A percentile compares a stretch with the other conserved stretches of the same genome.
phyloP scores from a whole-genome alignment of 768 basidiomycete genomes.

The Artomyces pyxidatus region DNA sequence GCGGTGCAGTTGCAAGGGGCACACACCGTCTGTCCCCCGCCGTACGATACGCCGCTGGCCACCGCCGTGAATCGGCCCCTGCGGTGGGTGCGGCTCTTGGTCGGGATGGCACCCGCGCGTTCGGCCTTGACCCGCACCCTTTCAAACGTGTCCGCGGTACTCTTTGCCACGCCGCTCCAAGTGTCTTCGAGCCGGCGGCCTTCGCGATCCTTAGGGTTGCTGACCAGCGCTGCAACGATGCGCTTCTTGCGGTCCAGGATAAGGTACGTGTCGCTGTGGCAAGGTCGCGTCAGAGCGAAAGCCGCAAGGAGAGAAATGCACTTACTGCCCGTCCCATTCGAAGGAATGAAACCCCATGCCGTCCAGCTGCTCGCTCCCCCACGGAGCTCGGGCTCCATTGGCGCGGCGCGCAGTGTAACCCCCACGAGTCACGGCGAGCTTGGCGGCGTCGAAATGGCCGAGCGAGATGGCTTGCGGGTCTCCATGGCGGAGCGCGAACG shows the following conservation, averaged over 20 bases:
- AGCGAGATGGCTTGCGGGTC: not conserved
- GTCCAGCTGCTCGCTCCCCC: not conserved
- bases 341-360: not conserved
- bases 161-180: not conserved
- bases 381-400: not conserved
- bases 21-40: not conserved
- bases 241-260: not conserved
- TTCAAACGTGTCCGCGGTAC: not conserved
- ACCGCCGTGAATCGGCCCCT: not conserved
- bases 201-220: not conserved
- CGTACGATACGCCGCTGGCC: not conserved
- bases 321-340: not conserved
- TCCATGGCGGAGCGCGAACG: not conserved
- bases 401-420: not conserved
- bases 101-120: too few relatives aligned
- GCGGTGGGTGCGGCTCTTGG: too few relatives aligned
- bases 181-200: not conserved
- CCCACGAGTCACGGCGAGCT: not conserved
- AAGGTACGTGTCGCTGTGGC: not conserved
- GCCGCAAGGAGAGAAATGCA: not conserved
- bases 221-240: not conserved
- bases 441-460: not conserved
- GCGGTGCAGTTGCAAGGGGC: not conserved
- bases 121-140: not conserved
- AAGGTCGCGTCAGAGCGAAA: not conserved